Base-by-base conservation (phyloP, 176 grass and related monocot genomes). In the Oryza officinalis region DNA sequence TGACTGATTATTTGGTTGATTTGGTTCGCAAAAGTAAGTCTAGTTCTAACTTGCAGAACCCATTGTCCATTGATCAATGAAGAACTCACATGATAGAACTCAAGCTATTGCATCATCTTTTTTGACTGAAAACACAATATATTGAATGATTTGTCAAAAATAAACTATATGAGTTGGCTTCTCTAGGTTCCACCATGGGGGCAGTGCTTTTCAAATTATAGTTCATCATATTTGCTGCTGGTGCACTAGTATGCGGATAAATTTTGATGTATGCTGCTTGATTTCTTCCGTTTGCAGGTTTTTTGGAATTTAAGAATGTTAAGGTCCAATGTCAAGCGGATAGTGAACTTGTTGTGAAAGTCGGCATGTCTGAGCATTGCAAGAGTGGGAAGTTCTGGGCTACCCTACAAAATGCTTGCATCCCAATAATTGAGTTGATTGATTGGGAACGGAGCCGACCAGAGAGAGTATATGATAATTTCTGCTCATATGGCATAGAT, bases 371-470 rank as follows among this genome's bases (percentile, higher is more conserved):
- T 80, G 89, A 95, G 33, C 83, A 81, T 82, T 93, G 87, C 77
- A 79, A 78, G 61, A 81, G 45, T 25, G 96, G 91, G 57, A 85
- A 75, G 44, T 93, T 93, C 40, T 98, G 96, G 93, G 66, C 40
- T 54, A 79, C 83, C 76, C 40, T 98, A 44, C 93, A 95, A 88
- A 87, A 86, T 92, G 91, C 91, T 84, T 98, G 96, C 74, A 79
- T 93, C 65, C 91, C 87, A 67, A 77, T 98, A 83, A 86, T 93
- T 83, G 87, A 90, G 49, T 87, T 95, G 63, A 98, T 98, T 80
- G 91, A 98, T 81, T 98, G 96, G 96, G 77, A 92, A 47, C 72
- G 71, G n/a, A 95, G 93, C 73, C 83, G 46, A 30, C 96, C 96
- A 49, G 71, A 86, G 45, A 85, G 78, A 15, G 71, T 86, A 52